These are phyloP conservation scores for Penicillium crustosum DNA, from an alignment of 2,329 filamentous ascomycete genomes.

Conservation along the genomic window DNA sequence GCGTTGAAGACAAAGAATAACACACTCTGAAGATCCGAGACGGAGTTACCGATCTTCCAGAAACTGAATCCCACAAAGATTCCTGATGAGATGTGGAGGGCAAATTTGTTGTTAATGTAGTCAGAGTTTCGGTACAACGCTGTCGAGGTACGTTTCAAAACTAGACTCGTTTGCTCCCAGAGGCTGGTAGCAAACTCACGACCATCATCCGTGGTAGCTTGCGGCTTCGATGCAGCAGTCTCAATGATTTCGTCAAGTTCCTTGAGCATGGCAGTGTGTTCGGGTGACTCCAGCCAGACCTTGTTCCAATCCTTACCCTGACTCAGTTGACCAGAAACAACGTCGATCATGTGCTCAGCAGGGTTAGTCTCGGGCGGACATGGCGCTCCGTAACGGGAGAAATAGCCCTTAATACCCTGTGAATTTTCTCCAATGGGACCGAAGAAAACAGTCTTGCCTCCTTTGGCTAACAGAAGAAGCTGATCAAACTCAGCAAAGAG, in stretches of 20 bases:
- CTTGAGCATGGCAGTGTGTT: conserved; percentile 56
- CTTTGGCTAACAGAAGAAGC: conserved; percentile 64
- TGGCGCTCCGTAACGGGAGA: conserved; percentile 61
- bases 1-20: conserved; percentile 70
- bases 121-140: conserved; percentile 66
- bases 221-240: conserved; percentile 43
- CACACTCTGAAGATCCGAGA: conserved; percentile 68
- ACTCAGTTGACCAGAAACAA: conserved; percentile 50
- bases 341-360: conserved; percentile 58
- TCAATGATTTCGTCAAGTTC: conserved; percentile 66
- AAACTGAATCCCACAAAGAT: conserved; percentile 59
- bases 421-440: conserved; percentile 66
- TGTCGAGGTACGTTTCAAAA: conserved; percentile 66
- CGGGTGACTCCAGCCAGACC: conserved; percentile 65
- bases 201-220: conserved; percentile 44
- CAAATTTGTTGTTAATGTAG: conserved; percentile 65
- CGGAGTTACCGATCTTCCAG: conserved; percentile 63
- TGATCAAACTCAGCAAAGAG: conserved; percentile 70
- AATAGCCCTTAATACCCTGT: conserved; percentile 64
- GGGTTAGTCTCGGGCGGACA: conserved; percentile 63
- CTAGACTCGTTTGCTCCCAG: conserved; percentile 61
- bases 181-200: conserved; percentile 67
- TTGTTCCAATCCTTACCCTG: conserved; percentile 67
- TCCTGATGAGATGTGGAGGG: conserved; percentile 53
- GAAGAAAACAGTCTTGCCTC: conserved; percentile 71